Conservation (phyloP, 805 yeast species). For the Pichia deserticola region DNA sequence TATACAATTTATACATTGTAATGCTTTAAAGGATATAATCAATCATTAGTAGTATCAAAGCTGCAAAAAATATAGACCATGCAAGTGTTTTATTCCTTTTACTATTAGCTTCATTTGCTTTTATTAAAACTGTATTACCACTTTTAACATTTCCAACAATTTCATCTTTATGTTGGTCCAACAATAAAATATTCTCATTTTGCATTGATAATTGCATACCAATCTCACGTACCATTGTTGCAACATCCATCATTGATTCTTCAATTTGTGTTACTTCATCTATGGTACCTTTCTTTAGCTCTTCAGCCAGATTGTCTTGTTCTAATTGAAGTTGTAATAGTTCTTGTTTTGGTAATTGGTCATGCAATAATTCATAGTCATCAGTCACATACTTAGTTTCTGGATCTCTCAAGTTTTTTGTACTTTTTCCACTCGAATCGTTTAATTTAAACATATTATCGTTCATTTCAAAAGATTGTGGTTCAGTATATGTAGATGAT, state of each 20-base stretch:
- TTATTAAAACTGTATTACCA: conserved; percentile 65
- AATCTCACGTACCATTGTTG: conserved; percentile 67
- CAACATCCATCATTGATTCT: conserved; percentile 60
- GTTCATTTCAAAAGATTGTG: background rate
- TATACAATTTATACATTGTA: background rate
- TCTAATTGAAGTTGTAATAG: conserved; percentile 51
- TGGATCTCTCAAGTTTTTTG: background rate
- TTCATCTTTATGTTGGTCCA: conserved; percentile 61
- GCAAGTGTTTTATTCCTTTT: conserved; percentile 51
- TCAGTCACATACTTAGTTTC: conserved; percentile 21
- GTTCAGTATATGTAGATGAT: background rate
- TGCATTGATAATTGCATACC: conserved; percentile 67
- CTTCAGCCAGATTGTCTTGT: conserved; percentile 45
- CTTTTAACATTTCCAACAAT: conserved; percentile 55
- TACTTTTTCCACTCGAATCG: background rate
- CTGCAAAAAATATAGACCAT: conserved; percentile 46
- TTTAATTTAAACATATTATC: background rate
- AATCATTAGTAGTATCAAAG: conserved; percentile 47
- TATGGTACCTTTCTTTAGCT: conserved; percentile 51
- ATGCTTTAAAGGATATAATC: conserved; percentile 35
- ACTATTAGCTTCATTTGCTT: conserved; percentile 62
- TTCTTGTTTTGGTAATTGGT: conserved; percentile 39
- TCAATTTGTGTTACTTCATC: conserved; percentile 55
- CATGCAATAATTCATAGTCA: conserved; percentile 29
- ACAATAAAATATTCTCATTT: conserved; percentile 55